phyloP scores from a whole-genome alignment of 192 early-diverging fungal species.

The Backusella luteola region DNA sequence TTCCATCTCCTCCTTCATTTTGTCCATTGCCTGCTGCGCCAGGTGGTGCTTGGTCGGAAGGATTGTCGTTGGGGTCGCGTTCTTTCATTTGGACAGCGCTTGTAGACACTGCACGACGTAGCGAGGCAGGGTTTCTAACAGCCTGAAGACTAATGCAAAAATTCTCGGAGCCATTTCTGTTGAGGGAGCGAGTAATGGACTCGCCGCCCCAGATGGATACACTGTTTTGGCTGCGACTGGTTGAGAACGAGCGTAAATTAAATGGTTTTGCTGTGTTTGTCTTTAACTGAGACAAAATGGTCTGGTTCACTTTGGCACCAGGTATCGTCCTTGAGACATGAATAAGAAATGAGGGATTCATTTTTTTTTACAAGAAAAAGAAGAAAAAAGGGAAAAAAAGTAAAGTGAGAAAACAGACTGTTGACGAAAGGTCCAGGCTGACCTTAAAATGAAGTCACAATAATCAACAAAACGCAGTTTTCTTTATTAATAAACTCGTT shows the following conservation, averaged over 20 bases:
- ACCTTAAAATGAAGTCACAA: background rate
- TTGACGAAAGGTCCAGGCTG: background rate
- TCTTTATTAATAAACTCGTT: background rate
- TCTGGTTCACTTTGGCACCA: slow-evolving; percentile 24
- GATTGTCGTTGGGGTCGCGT: slow-evolving; percentile 29
- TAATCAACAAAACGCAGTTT: background rate
- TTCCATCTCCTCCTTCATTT: slow-evolving; percentile 26
- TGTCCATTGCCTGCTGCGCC: slow-evolving; percentile 8
- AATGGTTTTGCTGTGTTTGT: background rate
- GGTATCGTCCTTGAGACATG: slow-evolving; percentile 40
- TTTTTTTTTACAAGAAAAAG: background rate
- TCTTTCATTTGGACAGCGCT: slow-evolving; percentile 7
- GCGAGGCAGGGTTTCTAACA: slow-evolving; percentile 13
- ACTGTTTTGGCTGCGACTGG: background rate
- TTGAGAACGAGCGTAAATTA: slow-evolving; percentile 3
- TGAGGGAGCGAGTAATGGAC: slow-evolving; percentile 23
- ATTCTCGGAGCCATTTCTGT: slow-evolving; percentile 15
- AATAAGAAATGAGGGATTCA: slow-evolving; percentile 29
- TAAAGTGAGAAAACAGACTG: background rate
- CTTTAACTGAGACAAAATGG: slow-evolving; percentile 17
- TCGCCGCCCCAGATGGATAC: slow-evolving; percentile 35
- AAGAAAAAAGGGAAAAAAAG: background rate
- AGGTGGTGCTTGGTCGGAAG: slow-evolving; percentile 17
- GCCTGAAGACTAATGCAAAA: slow-evolving; percentile 28
- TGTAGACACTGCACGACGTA: slow-evolving; percentile 12